These are phyloP conservation scores for Tuber magnatum DNA, from an alignment of 495 filamentous ascomycete genomes.

Conservation along the genomic window DNA sequence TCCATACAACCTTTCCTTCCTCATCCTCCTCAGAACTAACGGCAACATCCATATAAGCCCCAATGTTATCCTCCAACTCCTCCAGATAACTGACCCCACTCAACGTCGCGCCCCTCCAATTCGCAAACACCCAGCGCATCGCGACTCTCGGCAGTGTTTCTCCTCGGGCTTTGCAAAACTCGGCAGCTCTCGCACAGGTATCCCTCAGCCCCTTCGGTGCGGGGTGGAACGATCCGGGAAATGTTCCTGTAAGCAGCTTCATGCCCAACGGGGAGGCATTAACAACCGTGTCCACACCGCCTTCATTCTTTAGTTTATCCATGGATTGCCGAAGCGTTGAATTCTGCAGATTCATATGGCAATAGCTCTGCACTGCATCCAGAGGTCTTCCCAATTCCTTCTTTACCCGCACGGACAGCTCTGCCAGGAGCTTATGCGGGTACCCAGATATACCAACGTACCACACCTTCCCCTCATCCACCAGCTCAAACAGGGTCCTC, in stretches of 20 bases:
- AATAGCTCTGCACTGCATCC: constrained; percentile 84
- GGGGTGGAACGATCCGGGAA: constrained; percentile 80
- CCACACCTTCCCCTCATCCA: constrained; percentile 57
- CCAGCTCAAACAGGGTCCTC: constrained; percentile 54
- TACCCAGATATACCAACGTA: constrained; percentile 93
- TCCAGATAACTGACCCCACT: constrained; percentile 44
- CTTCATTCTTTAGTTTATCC: constrained; percentile 54
- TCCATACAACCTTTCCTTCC: constrained; percentile 9
- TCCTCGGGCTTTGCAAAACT: constrained; percentile 52
- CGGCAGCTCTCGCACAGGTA: constrained; percentile 51
- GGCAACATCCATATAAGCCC: constrained; percentile 39
- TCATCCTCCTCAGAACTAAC: constrained; percentile 8
- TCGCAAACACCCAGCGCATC: constrained; percentile 75
- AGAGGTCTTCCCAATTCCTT: constrained; percentile 77
- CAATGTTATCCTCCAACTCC: constrained; percentile 48
- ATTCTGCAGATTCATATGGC: constrained; percentile 89
- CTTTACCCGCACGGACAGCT: constrained; percentile 64
- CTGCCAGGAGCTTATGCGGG: constrained; percentile 63
- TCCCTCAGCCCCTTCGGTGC: constrained; percentile 63
- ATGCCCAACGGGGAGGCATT: constrained; percentile 86
- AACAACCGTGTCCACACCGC: constrained; percentile 74
- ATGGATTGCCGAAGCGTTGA: constrained; percentile 53
- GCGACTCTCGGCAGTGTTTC: constrained; percentile 77
- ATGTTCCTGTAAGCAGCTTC: constrained; percentile 69
- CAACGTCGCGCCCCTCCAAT: constrained; percentile 60